These are phyloP conservation scores for Trichoderma koningiopsis DNA, from an alignment of 2,329 filamentous ascomycete species.

Conservation along the genomic window DNA sequence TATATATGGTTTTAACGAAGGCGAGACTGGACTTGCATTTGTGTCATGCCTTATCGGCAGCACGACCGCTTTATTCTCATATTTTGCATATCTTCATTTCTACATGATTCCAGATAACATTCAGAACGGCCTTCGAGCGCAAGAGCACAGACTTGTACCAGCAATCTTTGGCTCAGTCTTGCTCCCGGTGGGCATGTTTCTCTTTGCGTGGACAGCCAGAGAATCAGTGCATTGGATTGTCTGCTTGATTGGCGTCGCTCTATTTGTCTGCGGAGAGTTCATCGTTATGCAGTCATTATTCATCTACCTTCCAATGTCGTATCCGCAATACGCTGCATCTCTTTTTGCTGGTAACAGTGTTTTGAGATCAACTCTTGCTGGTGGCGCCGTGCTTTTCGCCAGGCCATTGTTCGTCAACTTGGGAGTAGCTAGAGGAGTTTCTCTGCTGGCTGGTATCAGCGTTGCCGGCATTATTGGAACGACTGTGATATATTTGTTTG, in stretches of 20 bases:
- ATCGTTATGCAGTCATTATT: constrained; percentile 28
- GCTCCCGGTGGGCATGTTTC: constrained; percentile 67
- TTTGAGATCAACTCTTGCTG: constrained; percentile 25
- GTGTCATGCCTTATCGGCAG: constrained; percentile 59
- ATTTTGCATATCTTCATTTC: constrained; percentile 26
- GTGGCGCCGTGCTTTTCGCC: constrained; percentile 24
- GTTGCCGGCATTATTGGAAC: no score
- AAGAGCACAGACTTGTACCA: constrained; percentile 29
- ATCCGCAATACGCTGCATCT: constrained; percentile 28
- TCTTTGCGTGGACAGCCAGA: not conserved
- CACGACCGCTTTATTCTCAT: constrained; percentile 52
- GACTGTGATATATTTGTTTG: not conserved
- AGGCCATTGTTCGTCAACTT: constrained; percentile 28
- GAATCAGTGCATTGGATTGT: not conserved
- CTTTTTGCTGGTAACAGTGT: constrained; percentile 30
- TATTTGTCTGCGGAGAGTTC: constrained; percentile 62
- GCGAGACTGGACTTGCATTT: constrained; percentile 64
- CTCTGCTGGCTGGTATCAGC: constrained; percentile 14
- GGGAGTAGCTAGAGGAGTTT: constrained; percentile 27
- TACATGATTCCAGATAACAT: not conserved
- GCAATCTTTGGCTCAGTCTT: constrained; percentile 55
- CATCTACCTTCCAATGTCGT: constrained; percentile 29
- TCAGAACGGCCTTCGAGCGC: constrained; percentile 23
- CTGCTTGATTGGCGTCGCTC: not conserved
- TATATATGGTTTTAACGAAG: constrained; percentile 49